A percentile compares a stretch with the other conserved stretches of the same genome.
Evolutionary conservation across 441 rosid species (phyloP).

Genomic region (Pelargonium fulgidum): DNA sequence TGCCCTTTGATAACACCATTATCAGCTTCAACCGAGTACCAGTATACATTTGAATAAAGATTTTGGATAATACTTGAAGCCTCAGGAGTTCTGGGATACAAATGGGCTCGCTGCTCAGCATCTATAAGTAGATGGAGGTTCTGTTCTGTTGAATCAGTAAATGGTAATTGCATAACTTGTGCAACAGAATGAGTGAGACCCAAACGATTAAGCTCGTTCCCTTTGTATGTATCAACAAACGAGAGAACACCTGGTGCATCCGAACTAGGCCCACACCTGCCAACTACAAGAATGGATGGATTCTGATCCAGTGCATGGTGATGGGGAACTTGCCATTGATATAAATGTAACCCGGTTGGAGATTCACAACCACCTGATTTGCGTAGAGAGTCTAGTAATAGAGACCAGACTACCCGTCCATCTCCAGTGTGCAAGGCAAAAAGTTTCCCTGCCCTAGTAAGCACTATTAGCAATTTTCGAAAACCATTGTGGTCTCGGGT

Average conservation of each 20-base stretch:
- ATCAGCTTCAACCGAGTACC: slow-evolving; percentile 78
- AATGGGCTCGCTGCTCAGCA: slow-evolving; percentile 54
- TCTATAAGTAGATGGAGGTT: slow-evolving; percentile 82
- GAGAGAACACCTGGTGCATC: slow-evolving; percentile 68
- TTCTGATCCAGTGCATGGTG: slow-evolving; percentile 95
- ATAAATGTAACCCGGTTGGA: slow-evolving; percentile 57
- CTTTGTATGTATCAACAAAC: slow-evolving; percentile 80
- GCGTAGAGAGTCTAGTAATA: slow-evolving; percentile 50
- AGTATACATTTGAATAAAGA: slow-evolving; percentile 72
- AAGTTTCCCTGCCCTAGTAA: slow-evolving; percentile 79
- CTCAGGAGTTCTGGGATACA: slow-evolving; percentile 78
- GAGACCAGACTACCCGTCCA: slow-evolving; percentile 89
- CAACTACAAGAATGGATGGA: slow-evolving; percentile 86
- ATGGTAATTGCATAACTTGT: slow-evolving; percentile 81
- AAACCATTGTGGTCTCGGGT: slow-evolving; percentile 99
- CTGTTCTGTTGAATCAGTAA: slow-evolving; percentile 84
- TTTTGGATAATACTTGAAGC: slow-evolving; percentile 54
- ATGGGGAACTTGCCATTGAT: slow-evolving; percentile 96
- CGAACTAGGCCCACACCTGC: slow-evolving; percentile 58
- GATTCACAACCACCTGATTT: slow-evolving; percentile 54
- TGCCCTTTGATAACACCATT: slow-evolving; percentile 71
- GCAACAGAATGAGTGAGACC: slow-evolving; percentile 59
- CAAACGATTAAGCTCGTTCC: slow-evolving; percentile 56
- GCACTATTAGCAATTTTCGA: slow-evolving; percentile 78
- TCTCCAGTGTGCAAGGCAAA: slow-evolving; percentile 97